Evolutionary conservation across 2,329 filamentous ascomycete species (phyloP), one percentile per base, ranked within the genome.

Genomic region (Penicillium crustosum): DNA sequence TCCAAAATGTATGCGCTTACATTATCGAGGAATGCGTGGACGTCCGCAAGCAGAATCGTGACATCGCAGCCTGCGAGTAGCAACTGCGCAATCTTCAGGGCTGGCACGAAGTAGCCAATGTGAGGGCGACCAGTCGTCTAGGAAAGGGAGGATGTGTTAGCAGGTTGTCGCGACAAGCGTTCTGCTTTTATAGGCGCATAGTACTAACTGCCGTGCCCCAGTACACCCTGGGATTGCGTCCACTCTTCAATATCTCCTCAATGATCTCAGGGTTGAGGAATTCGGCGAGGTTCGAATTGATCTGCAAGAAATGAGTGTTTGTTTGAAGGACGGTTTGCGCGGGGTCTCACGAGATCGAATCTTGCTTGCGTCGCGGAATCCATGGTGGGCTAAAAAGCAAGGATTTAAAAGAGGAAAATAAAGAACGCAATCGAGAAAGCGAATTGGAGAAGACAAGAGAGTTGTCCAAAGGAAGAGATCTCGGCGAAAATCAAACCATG

Each of bases 81-180:
- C 69, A 96, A 86, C 73, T 97, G 89, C 39, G 91, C 92, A 61
- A 97, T 89, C 77, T 97, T 97, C 71, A 96, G 85, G 67, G 89
- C 88, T 6, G 92, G 88, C 10, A 94, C 89, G 39, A 49, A 51
- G 55, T 61, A 61, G 13, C 59, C 51, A 27, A 53, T 58, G 23
- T 58, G 56, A 17, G 45, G 55, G 31, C 55, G 57, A 96, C 49
- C 91, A 0, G 91, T 95, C 17, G 91, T 91, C 19, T 38, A 38
- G 35, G 9, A 38, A 38, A 38, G 35, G 5, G 35, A 19, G 9
- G 35, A 36, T 17, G 35, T 38, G 35, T 38, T 38, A 38, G 35
- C 17, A 5, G 35, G 17, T n/a, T 38, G 35, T 38, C 17, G 35
- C 17, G 9, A 38, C 5, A 33, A 33, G 12, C 31, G 31, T 33